Conservation (phyloP, 495 filamentous ascomycete genomes). For the Lentithecium fluviatile region DNA sequence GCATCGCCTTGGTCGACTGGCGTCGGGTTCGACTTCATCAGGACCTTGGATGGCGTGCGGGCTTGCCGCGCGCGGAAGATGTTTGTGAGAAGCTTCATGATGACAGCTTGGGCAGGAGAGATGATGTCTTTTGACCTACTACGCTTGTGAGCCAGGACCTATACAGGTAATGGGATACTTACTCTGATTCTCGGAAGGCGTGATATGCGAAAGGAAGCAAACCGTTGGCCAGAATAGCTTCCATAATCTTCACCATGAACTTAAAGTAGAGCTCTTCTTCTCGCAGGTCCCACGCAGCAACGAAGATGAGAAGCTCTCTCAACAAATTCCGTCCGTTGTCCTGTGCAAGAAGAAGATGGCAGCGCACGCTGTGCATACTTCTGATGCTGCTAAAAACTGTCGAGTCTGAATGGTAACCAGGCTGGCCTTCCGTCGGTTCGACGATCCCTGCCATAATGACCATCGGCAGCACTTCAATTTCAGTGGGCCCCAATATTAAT, state of each 20-base stretch:
- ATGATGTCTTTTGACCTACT: conserved; percentile 82
- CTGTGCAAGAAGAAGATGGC: conserved; percentile 81
- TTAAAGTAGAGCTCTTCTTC: conserved; percentile 92
- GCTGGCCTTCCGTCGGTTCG: conserved; percentile 26
- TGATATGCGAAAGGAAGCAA: conserved; percentile 88
- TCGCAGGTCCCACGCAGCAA: conserved; percentile 91
- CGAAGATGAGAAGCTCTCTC: conserved; percentile 88
- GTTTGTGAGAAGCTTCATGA: conserved; percentile 83
- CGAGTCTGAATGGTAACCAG: conserved; percentile 56
- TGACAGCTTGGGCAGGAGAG: conserved; percentile 86
- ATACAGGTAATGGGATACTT: not conserved
- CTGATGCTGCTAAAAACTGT: conserved; percentile 55
- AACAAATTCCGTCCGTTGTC: conserved; percentile 85
- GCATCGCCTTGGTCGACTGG: conserved; percentile 47
- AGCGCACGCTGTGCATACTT: conserved; percentile 81
- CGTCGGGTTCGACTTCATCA: not conserved
- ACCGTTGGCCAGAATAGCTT: conserved; percentile 81
- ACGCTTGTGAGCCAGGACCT: conserved; percentile 6
- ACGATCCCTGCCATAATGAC: conserved; percentile 88
- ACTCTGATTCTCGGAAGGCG: conserved; percentile 67
- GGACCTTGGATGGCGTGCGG: conserved; percentile 4
- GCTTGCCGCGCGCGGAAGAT: conserved; percentile 68
- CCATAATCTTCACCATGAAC: conserved; percentile 92
- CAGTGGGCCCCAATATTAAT: conserved; percentile 86
- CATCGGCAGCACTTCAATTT: conserved; percentile 94